A percentile compares a stretch with the other conserved stretches of the same genome.
These are phyloP conservation scores for Ophiostoma angusticollis DNA, from an alignment of 2,329 filamentous ascomycete species.

Conservation along the genomic window DNA sequence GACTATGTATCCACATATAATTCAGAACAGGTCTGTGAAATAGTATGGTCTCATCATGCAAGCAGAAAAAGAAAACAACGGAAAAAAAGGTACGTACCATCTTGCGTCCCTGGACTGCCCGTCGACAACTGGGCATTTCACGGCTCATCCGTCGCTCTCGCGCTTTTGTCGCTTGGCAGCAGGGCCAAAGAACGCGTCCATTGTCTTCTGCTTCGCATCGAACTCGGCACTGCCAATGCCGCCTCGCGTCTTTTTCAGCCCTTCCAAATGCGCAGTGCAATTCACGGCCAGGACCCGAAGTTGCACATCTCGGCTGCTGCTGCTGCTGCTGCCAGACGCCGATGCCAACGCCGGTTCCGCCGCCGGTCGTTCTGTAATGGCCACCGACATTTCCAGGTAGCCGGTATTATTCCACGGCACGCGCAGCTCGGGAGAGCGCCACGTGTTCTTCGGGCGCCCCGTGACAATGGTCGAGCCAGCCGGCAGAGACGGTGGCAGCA, in stretches of 20 bases:
- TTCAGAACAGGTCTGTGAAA: slow-evolving; percentile 83
- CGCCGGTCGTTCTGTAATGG: not conserved
- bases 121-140: slow-evolving; percentile 7
- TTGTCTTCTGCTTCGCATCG: slow-evolving; percentile 61
- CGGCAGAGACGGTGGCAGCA: slow-evolving; percentile 9
- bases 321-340: not conserved
- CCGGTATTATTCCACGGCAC: slow-evolving; percentile 42
- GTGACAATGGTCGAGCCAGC: too few species aligned
- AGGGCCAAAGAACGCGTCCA: slow-evolving; percentile 59
- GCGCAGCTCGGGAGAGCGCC: slow-evolving; percentile 17
- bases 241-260: slow-evolving; percentile 65
- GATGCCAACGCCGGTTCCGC: not conserved
- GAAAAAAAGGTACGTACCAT: slow-evolving; percentile 24
- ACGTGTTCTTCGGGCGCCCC: too few species aligned
- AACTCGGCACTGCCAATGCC: slow-evolving; percentile 69
- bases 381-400: slow-evolving; percentile 24
- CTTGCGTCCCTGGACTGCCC: too few species aligned
- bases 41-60: slow-evolving; percentile 57
- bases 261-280: slow-evolving; percentile 54
- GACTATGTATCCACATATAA: slow-evolving; percentile 58
- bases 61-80: slow-evolving; percentile 12
- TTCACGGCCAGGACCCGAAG: slow-evolving; percentile 50
- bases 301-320: slow-evolving; percentile 1
- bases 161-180: slow-evolving; percentile 36
- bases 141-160: slow-evolving; percentile 12